Base-by-base conservation (phyloP, 257 asterid species). In the Voacanga thouarsii region DNA sequence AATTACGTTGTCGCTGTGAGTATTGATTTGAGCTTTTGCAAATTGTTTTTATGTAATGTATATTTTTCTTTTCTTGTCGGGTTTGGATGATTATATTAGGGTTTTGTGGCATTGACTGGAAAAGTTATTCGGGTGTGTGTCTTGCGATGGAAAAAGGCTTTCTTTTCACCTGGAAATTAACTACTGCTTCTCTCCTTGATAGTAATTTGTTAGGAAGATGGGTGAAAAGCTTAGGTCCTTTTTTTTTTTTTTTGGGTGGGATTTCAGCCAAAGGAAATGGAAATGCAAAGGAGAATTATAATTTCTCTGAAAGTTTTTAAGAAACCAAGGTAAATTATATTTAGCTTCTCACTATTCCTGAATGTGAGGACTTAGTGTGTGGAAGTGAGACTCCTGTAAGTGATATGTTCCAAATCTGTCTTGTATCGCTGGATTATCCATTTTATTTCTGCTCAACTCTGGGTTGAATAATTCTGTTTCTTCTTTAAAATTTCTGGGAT, bases 1-100 rank as follows among this genome's bases (percentile, higher is more conserved):
- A 49, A 45, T 78, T 45, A 43, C 37, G 7, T 12, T 4, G 1
- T 61, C 57, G 21, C 77, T 47, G 82, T 78, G 23, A 78, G 82
- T 60, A 43, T 43, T 26, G 4, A 2, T 41, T 45, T 78, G 24
- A 37, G 28, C 47, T 68, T 68, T 44, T 39, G 71, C 24, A 3
- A 2, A 19, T 41, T 44, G 0, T 41, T 68, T 4, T 65, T 39
- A 14, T 65, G 71, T 4, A 64, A 28, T 60, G 23, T 6, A 33
- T 12, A 23, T 39, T 39, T 39, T 1, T 39, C 16, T 26, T 39
- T 67, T 19, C 21, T 11, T 0, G 28, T 66, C 3, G 18, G 73
- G 14, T 6, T 21, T 41, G 53, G 30, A 24, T 67, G 73, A 68
- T 37, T 24, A 14, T 30, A 33, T 41, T 68, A 68, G 73, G 45